Evolutionary conservation across 2,329 filamentous ascomycete species (phyloP), one percentile per base, ranked within the genome.

Genomic region (Apiospora pterosperma): DNA sequence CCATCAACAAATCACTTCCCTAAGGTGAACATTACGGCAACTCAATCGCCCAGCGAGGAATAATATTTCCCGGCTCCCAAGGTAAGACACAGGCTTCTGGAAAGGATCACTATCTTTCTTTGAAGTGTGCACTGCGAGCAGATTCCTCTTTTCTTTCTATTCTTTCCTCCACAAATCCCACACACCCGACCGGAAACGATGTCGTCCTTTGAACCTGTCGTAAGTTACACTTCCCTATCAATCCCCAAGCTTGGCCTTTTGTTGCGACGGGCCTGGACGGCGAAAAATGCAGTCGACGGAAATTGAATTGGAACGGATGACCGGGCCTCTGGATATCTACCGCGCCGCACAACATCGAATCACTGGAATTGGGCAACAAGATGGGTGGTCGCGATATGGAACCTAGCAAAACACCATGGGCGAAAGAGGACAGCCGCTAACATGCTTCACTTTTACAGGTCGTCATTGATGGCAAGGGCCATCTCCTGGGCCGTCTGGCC

Each of bases 401-500:
- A 19, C 48, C 48, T 34, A 55, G 48, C 48, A 55, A 5, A 21
- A 12, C 7, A 34, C 42, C 21, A n/a, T 55, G 48, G 48, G n/a
- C 41, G 41, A 23, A 11, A 34, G 25, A 55, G 48, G 28, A 55
- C 25, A 55, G 16, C 34, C 58, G 39, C 58, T 38, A 25, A 36
- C 58, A 39, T 36, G 36, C 34, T 60, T 60, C 14, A 19, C 16
- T 23, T 25, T 25, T 39, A 36, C 75, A 97, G 93, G 90, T 97
- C 87, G 92, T 97, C 87, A 97, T 99, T 82, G 96, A 99, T 90
- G 96, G 94, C 92, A 99, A 99, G 91, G 96, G 96, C 85, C 96
- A 99, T 86, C 92, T 99, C 82, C 93, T 99, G 84, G 96, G 96
- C 88, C 95, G 96, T 84, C 90, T 99, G 82, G 95, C 95, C 86